These are phyloP conservation scores for Ceratopteris richardii DNA, from an alignment of 75 land plant genomes.

Conservation along the genomic window DNA sequence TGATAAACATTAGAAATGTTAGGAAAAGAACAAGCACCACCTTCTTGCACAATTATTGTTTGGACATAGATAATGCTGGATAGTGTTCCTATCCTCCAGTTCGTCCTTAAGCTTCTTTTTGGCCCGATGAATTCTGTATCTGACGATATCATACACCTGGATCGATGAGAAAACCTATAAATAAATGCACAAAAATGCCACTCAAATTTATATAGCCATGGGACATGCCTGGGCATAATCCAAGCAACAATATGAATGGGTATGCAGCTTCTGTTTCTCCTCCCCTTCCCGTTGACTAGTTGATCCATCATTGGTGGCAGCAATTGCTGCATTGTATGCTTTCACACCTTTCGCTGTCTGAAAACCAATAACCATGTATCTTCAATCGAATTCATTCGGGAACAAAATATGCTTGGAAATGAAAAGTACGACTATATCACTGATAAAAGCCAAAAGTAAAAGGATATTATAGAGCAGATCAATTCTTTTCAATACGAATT, in stretches of 20 bases:
- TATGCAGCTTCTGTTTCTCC: constrained; percentile 80
- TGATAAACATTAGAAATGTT: not conserved
- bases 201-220: too few species aligned
- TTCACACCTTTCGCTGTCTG: constrained; percentile 94
- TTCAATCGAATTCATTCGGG: too few species aligned
- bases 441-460: too few species aligned
- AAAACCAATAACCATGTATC: too few species aligned
- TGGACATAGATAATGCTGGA: constrained; percentile 90
- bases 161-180: not conserved
- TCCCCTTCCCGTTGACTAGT: constrained; percentile 54
- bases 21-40: constrained; percentile 2
- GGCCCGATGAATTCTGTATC: constrained; percentile 82
- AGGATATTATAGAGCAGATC: too few species aligned
- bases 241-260: too few species aligned
- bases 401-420: too few species aligned
- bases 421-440: too few species aligned
- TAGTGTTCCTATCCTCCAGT: constrained; percentile 80
- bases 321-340: constrained; percentile 71
- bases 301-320: constrained; percentile 66
- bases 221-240: too few species aligned
- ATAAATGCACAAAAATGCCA: constrained; percentile 19
- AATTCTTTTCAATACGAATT: too few species aligned
- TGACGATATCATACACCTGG: too few species aligned
- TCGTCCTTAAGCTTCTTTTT: constrained; percentile 90
- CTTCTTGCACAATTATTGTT: constrained; percentile 38